These are phyloP conservation scores for Ophiocordyceps camponoti-floridani DNA, from an alignment of 2,329 filamentous ascomycete genomes.

Conservation along the genomic window DNA sequence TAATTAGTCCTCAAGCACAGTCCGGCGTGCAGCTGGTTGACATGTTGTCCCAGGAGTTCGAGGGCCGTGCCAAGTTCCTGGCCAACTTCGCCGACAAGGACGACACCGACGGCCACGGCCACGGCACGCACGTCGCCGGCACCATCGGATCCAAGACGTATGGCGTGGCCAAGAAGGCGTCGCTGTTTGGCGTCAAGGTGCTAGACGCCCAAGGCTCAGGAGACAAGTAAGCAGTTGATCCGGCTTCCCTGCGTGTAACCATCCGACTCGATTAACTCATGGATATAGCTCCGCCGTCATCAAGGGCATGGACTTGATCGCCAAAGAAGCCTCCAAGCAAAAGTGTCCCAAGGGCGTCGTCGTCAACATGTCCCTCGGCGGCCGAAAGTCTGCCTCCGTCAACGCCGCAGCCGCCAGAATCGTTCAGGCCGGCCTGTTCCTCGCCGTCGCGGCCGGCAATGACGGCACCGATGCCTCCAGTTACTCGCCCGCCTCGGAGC, in stretches of 20 bases:
- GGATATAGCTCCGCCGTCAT: slow-evolving; percentile 17
- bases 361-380: slow-evolving; percentile 37
- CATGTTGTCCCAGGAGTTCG: slow-evolving; percentile 19
- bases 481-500: slow-evolving; percentile 25
- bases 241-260: neutral
- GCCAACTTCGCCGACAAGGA: slow-evolving; percentile 18
- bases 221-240: slow-evolving; percentile 7
- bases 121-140: no score
- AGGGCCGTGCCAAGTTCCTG: slow-evolving; percentile 20
- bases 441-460: slow-evolving; percentile 39
- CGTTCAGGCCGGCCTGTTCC: slow-evolving; percentile 24
- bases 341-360: slow-evolving; percentile 24
- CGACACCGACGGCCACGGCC: slow-evolving; percentile 23
- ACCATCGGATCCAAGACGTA: slow-evolving; percentile 23
- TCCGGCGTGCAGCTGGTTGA: no score
- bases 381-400: slow-evolving; percentile 21
- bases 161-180: slow-evolving; percentile 27
- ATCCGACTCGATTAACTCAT: neutral
- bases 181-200: slow-evolving; percentile 26
- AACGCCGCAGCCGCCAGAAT: slow-evolving; percentile 28
- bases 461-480: slow-evolving; percentile 21
- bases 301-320: slow-evolving; percentile 24
- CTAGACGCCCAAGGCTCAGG: slow-evolving; percentile 19
- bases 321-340: slow-evolving; percentile 14
- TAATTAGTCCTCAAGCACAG: no score